Conservation (phyloP, 2,329 filamentous ascomycete species). For the Parasarocladium wereldwijsianum region DNA sequence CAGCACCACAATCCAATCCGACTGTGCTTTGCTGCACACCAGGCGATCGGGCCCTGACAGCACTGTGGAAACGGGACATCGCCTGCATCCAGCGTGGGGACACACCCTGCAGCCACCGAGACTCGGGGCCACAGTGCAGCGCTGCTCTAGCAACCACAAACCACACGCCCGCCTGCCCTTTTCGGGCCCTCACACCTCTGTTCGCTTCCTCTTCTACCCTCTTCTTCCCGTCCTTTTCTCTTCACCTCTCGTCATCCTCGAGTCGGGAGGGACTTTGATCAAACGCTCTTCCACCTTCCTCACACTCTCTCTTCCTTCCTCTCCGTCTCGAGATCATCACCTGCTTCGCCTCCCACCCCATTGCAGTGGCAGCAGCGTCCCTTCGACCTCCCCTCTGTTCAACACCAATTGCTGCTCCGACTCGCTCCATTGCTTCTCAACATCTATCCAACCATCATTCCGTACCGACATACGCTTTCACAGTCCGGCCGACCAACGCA, state of each 20-base stretch:
- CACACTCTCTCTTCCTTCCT: too few species aligned
- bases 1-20: too few species aligned
- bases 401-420: constrained; percentile 1
- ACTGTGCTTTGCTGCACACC: too few species aligned
- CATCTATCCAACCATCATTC: neutral
- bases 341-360: neutral
- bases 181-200: constrained; percentile 5
- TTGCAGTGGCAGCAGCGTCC: neutral
- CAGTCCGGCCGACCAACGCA: constrained; percentile 10
- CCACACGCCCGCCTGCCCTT: constrained; percentile 1
- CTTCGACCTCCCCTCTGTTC: neutral
- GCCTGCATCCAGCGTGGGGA: too few species aligned
- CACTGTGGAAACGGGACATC: too few species aligned
- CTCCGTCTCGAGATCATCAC: too few species aligned
- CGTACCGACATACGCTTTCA: too few species aligned
- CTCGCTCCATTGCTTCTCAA: constrained; percentile 1
- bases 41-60: too few species aligned
- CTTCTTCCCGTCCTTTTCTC: constrained; percentile 4
- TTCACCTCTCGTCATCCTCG: constrained; percentile 4
- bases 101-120: too few species aligned
- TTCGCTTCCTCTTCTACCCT: constrained; percentile 6
- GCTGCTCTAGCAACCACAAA: constrained; percentile 2
- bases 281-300: constrained; percentile 3
- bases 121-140: too few species aligned
- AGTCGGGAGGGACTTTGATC: constrained; percentile 4